Evolutionary conservation across 176 grass and related monocot genomes (phyloP), one percentile per base, ranked within the genome.

Genomic region (Eleusine coracana): DNA sequence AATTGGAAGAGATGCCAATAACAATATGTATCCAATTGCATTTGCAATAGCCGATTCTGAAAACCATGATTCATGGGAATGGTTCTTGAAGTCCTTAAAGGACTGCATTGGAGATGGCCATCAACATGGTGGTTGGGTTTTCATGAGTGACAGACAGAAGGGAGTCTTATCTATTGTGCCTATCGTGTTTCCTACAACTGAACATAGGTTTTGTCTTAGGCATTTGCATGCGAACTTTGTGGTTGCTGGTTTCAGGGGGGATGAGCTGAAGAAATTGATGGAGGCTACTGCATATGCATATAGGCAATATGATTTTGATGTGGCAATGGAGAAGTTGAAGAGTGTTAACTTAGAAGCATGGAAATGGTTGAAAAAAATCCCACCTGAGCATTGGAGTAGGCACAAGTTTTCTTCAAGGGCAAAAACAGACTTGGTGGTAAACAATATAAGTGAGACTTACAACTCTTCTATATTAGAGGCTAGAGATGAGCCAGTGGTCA

Each of bases 161-260:
- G 50, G 50, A 52, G 17, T 17, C 14, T 52, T 52, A 14, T 17
- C 14, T 52, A 14, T 3, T 52, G 3, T 52, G 5, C 14, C 50
- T 17, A 17, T 16, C 1, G 15, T 52, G 0, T 52, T 52, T 17
- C 1, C 50, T 52, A 52, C 50, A 52, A 14, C 14, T 52, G 50
- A 52, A 16, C 50, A 52, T 52, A 52, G 50, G 3, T 52, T 14
- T 71, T 44, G 67, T 5, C 67, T 69, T n/a, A 69, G 67, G 20
- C 67, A 69, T 69, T 40, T 69, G 39, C 20, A 69, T 69, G 67
- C 38, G 20, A 69, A 69, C 39, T 69, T 69, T 69, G 67, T 69
- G 3, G 20, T 20, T 42, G 67, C 39, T 69, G 18, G 67, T 10
- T 69, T 12, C n/a, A 3, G 67, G 1, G 67, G 67, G 17, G 67